These are phyloP conservation scores for Nannochloris sp. DNA, from an alignment of 139 green algal genomes.

Conservation along the genomic window DNA sequence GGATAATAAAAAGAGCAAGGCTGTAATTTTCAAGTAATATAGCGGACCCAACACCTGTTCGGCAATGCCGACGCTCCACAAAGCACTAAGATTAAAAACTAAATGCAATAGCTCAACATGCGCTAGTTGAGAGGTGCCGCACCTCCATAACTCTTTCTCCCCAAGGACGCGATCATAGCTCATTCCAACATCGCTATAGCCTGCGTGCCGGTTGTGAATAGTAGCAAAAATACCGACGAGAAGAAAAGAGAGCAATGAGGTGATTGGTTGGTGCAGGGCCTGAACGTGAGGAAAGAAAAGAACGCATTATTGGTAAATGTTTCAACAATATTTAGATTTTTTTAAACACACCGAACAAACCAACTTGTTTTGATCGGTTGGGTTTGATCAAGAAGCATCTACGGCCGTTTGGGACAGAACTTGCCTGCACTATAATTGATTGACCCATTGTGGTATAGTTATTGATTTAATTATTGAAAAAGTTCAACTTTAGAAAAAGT, in stretches of 20 bases:
- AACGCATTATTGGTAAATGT: background rate
- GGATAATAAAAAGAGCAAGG: constrained; percentile 43
- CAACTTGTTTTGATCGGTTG: no score
- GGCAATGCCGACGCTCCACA: constrained; percentile 47
- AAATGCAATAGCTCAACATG: constrained; percentile 60
- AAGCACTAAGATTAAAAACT: constrained; percentile 53
- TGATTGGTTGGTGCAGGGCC: constrained; percentile 17
- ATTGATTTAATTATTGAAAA: no score
- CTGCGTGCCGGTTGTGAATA: constrained; percentile 18
- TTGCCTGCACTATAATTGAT: background rate
- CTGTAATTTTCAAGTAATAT: constrained; percentile 40
- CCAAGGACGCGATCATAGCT: constrained; percentile 47
- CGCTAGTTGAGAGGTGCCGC: constrained; percentile 34
- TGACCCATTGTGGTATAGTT: background rate
- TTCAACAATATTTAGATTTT: no score
- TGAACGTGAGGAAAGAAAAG: constrained; percentile 1
- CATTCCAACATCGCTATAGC: constrained; percentile 50
- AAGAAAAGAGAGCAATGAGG: constrained; percentile 4
- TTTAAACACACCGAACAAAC: no score
- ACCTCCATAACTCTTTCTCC: constrained; percentile 43
- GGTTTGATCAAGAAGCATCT: no score
- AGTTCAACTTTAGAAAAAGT: no score
- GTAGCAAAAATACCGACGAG: constrained; percentile 27
- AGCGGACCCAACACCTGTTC: constrained; percentile 24
- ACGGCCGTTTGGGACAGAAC: no score